A percentile compares a stretch with the other conserved stretches of the same genome.
Conservation (phyloP, 441 rosid species). For the Corymbia citriodora region DNA sequence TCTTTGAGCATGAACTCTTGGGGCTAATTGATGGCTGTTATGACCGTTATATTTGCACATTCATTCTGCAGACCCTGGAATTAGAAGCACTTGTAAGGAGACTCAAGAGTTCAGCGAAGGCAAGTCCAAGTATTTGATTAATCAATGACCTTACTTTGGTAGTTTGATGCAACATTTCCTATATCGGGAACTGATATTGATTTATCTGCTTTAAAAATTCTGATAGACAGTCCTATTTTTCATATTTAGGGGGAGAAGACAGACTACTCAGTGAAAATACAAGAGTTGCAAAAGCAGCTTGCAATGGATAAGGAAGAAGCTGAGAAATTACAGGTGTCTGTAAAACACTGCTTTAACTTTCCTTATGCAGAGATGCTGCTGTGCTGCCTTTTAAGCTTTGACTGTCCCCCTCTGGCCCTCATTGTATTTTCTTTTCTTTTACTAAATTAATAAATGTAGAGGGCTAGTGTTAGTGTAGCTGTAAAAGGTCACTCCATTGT, state of each 20-base stretch:
- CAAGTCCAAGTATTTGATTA: constrained; percentile 5
- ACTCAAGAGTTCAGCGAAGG: constrained; percentile 69
- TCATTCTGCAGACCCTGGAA: constrained; percentile 55
- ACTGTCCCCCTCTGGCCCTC: background rate
- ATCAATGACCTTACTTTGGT: background rate
- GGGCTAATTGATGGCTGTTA: background rate
- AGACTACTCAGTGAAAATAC: constrained; percentile 80
- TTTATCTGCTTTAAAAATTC: background rate
- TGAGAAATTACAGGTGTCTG: constrained; percentile 67
- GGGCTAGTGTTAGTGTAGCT: background rate
- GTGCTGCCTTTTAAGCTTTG: background rate
- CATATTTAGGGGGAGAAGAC: constrained; percentile 62
- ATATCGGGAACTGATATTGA: background rate
- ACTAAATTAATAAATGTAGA: background rate
- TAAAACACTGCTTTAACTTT: background rate
- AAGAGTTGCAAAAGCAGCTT: constrained; percentile 85
- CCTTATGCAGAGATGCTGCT: background rate
- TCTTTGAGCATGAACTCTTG: background rate
- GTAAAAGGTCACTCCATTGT: background rate
- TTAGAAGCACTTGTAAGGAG: constrained; percentile 69
- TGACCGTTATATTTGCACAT: background rate
- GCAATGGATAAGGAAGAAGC: constrained; percentile 91
- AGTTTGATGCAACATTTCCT: background rate
- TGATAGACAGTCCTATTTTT: background rate
- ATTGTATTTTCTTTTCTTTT: background rate